Percentiles rank a stretch among this genome's conserved stretches.
These are phyloP conservation scores for Epichloe aotearoae DNA, from an alignment of 2,329 filamentous ascomycete genomes.

Conservation along the genomic window DNA sequence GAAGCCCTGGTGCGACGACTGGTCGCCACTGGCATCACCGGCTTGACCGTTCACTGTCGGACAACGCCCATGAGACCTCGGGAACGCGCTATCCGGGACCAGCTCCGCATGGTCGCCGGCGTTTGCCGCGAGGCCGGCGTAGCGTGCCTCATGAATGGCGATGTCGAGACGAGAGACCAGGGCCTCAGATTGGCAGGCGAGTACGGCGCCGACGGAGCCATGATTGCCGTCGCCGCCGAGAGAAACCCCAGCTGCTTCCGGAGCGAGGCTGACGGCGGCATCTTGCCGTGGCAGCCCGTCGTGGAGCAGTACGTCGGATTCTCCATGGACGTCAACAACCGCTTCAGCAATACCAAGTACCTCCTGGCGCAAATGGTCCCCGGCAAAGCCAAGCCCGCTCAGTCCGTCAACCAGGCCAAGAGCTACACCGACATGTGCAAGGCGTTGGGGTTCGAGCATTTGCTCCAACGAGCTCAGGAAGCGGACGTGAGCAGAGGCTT, in stretches of 20 bases:
- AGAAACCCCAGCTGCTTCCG: slow-evolving; percentile 84
- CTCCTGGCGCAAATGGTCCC: slow-evolving; percentile 75
- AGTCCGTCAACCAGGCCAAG: slow-evolving; percentile 49
- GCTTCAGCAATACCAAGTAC: slow-evolving; percentile 88
- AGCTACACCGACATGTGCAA: slow-evolving; percentile 59
- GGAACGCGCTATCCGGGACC: slow-evolving; percentile 73
- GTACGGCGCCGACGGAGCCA: slow-evolving; percentile 82
- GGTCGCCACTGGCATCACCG: slow-evolving; percentile 79
- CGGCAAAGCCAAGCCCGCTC: slow-evolving; percentile 55
- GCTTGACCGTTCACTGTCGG: slow-evolving; percentile 86
- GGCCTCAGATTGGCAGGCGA: slow-evolving; percentile 59
- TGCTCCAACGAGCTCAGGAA: slow-evolving; percentile 49
- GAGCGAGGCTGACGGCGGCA: slow-evolving; percentile 51
- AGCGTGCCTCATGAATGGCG: slow-evolving; percentile 90
- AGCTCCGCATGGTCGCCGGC: slow-evolving; percentile 69
- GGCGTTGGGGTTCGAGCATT: slow-evolving; percentile 47
- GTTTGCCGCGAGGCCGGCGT: slow-evolving; percentile 77
- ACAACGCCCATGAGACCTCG: slow-evolving; percentile 91
- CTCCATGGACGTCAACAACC: slow-evolving; percentile 68
- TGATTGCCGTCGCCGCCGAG: slow-evolving; percentile 93
- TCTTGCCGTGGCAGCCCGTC: slow-evolving; percentile 63
- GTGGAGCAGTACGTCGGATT: slow-evolving; percentile 61
- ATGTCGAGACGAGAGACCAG: slow-evolving; percentile 64
- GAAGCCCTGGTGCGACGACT: slow-evolving; percentile 64
- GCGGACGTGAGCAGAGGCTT: slow-evolving; percentile 53